Percentiles rank a stretch among this genome's conserved stretches.
Conservation (phyloP, 2,329 filamentous ascomycete species). For the Stemphylium beticola region DNA sequence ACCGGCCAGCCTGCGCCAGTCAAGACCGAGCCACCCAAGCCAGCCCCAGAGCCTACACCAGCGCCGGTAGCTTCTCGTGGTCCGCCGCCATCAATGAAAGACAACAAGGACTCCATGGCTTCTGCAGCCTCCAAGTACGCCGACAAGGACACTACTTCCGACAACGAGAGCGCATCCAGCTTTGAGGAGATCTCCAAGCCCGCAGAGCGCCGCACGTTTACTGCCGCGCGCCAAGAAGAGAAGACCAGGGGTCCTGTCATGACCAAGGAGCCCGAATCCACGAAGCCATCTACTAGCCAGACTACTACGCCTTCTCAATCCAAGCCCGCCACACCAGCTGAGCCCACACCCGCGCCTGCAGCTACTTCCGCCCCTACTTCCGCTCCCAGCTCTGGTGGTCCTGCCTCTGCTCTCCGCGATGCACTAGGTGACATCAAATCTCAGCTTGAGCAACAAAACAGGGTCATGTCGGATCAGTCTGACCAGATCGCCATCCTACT, state of each 20-base stretch:
- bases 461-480: slow-evolving; percentile 77
- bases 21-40: slow-evolving; percentile 60
- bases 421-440: slow-evolving; percentile 78
- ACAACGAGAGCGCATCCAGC: slow-evolving; percentile 72
- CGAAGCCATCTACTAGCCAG: slow-evolving; percentile 51
- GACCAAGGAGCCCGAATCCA: slow-evolving; percentile 52
- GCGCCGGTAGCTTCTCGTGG: slow-evolving; percentile 54
- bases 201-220: slow-evolving; percentile 62
- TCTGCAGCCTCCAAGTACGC: slow-evolving; percentile 86
- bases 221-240: slow-evolving; percentile 48
- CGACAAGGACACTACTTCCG: slow-evolving; percentile 70
- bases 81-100: slow-evolving; percentile 73
- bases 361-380: slow-evolving; percentile 48
- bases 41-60: slow-evolving; percentile 57
- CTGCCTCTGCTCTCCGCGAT: slow-evolving; percentile 64
- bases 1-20: slow-evolving; percentile 49
- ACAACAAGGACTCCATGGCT: slow-evolving; percentile 87
- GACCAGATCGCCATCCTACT: slow-evolving; percentile 75
- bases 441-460: slow-evolving; percentile 76
- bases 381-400: slow-evolving; percentile 50
- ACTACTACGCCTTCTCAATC: slow-evolving; percentile 40
- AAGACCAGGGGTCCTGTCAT: slow-evolving; percentile 45
- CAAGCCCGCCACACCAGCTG: slow-evolving; percentile 45
- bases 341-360: slow-evolving; percentile 48
- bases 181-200: slow-evolving; percentile 88